Conservation (phyloP, 2,329 filamentous ascomycete genomes). For the Cladosporium sp. region DNA sequence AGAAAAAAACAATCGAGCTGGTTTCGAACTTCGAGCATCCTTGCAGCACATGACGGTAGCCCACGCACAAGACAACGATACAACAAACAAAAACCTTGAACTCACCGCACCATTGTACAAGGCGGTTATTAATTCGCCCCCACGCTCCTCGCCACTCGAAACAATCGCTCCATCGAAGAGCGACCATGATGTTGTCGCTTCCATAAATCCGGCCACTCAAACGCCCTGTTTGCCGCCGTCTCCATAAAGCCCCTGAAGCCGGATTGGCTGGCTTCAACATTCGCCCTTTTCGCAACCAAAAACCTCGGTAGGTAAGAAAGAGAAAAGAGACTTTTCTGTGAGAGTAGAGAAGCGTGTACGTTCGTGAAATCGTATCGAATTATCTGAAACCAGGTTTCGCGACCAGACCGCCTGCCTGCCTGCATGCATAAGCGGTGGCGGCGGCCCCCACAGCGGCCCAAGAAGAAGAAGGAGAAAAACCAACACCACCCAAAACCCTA, state of each 20-base stretch:
- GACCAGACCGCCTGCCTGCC: neutral
- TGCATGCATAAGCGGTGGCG: neutral
- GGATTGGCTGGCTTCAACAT: slow-evolving; percentile 16
- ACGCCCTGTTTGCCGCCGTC: neutral
- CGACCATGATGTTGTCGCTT: neutral
- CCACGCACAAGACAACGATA: neutral
- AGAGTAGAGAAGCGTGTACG: neutral
- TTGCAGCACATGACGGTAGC: too few species aligned
- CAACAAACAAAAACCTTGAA: neutral
- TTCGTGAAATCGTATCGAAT: slow-evolving; percentile 13
- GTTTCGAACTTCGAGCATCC: neutral
- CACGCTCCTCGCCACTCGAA: neutral
- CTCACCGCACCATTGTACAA: neutral
- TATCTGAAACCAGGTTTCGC: slow-evolving; percentile 4
- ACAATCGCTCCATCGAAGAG: neutral
- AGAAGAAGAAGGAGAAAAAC: neutral
- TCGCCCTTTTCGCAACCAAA: neutral
- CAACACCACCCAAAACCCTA: neutral
- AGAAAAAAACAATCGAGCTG: neutral
- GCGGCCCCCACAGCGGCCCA: neutral
- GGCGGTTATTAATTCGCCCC: neutral
- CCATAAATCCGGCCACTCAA: neutral
- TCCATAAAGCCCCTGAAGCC: neutral
- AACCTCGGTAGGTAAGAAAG: neutral
- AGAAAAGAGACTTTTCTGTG: neutral